These are phyloP conservation scores for Haplosporangium sp. DNA, from an alignment of 371 early-diverging fungal species.

Conservation along the genomic window DNA sequence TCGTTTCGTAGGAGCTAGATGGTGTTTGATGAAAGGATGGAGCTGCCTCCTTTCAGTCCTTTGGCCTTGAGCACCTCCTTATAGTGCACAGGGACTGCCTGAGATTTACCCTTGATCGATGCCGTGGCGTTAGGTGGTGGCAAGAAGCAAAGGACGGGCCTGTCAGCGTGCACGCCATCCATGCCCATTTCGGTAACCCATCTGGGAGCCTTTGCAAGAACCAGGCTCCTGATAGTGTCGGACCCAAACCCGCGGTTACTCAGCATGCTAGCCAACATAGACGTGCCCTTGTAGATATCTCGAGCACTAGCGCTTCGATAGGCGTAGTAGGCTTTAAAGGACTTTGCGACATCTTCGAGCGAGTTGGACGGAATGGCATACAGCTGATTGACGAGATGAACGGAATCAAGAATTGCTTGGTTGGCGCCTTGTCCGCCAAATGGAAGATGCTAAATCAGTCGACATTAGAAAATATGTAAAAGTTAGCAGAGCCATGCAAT, in stretches of 20 bases:
- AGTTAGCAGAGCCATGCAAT: neutral
- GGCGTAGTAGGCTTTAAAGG: slow-evolving; percentile 22
- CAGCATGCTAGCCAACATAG: slow-evolving; percentile 16
- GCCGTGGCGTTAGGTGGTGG: slow-evolving; percentile 20
- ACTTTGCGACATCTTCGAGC: slow-evolving; percentile 17
- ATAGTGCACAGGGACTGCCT: slow-evolving; percentile 23
- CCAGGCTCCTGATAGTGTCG: neutral
- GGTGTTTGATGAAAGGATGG: neutral
- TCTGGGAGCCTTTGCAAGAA: neutral
- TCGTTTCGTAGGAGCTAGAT: too few species aligned
- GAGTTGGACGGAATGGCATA: slow-evolving; percentile 29
- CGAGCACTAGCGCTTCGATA: slow-evolving; percentile 22
- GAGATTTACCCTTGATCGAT: slow-evolving; percentile 13
- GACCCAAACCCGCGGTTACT: slow-evolving; percentile 5
- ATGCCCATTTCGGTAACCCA: slow-evolving; percentile 21
- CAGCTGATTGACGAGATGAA: slow-evolving; percentile 32
- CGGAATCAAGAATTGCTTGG: slow-evolving; percentile 38
- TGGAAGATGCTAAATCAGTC: slow-evolving; percentile 7
- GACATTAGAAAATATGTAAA: neutral
- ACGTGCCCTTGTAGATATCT: slow-evolving; percentile 28
- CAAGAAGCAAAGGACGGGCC: slow-evolving; percentile 29
- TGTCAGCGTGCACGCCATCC: slow-evolving; percentile 43
- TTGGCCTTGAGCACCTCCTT: slow-evolving; percentile 1
- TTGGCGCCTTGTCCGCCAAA: slow-evolving; percentile 32
- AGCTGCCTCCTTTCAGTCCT: neutral